phyloP scores from a whole-genome alignment of 345 rosid species.

The Linum lewisii region DNA sequence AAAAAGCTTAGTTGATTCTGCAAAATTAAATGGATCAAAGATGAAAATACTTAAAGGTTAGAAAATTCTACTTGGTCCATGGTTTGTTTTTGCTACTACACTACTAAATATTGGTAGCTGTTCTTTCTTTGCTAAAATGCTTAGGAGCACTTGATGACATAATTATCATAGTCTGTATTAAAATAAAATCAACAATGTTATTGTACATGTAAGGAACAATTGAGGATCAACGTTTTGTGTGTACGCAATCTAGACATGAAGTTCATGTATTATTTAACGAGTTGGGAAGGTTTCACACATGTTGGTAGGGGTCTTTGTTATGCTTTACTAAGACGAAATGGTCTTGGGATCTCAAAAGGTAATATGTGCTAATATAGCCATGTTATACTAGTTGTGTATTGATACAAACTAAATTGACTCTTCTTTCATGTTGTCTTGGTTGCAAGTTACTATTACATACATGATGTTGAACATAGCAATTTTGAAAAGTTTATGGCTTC shows the following conservation, averaged over 20 bases:
- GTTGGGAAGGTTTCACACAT: conserved; percentile 4
- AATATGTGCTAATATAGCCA: neutral
- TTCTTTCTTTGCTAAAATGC: too few species aligned
- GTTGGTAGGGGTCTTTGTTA: neutral
- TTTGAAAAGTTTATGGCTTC: neutral
- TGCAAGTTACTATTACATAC: neutral
- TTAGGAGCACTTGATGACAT: neutral
- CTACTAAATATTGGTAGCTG: too few species aligned
- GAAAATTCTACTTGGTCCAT: too few species aligned
- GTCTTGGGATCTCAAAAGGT: neutral
- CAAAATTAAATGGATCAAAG: neutral
- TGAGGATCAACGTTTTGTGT: neutral
- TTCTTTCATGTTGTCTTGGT: neutral
- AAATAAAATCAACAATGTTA: neutral
- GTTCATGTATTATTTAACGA: conserved; percentile 2
- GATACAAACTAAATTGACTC: neutral
- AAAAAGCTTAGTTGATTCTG: neutral
- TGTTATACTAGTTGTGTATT: neutral
- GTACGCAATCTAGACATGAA: conserved; percentile 1
- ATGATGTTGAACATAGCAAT: conserved; percentile 7
- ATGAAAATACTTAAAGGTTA: conserved; percentile 6
- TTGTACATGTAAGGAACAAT: neutral
- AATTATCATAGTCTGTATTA: too few species aligned
- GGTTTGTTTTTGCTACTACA: too few species aligned
- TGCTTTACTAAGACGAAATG: conserved; percentile 1